Percentiles rank a stretch among this genome's conserved stretches.
Evolutionary conservation across 371 early-diverging fungal species (phyloP).

Genomic region (Conidiobolus coronatus): DNA sequence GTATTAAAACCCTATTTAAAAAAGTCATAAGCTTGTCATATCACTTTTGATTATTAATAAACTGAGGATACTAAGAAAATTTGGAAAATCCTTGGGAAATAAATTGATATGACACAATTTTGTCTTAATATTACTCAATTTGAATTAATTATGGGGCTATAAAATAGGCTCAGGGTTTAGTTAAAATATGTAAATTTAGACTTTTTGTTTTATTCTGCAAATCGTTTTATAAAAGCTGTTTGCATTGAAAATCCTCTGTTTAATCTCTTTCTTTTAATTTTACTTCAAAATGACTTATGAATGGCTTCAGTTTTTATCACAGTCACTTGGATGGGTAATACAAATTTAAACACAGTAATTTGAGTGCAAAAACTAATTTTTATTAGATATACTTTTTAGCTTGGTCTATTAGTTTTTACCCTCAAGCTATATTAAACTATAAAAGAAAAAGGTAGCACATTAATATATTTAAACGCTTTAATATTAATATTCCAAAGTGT

Average conservation of each 20-base stretch:
- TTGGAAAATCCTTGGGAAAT: too few relatives aligned
- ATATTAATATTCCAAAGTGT: constrained; percentile 20
- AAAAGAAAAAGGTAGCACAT: constrained; percentile 27
- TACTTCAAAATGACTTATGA: not conserved
- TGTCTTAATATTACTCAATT: too few relatives aligned
- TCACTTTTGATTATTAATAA: too few relatives aligned
- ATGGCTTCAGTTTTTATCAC: not conserved
- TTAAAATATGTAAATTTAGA: too few relatives aligned
- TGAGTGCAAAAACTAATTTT: constrained; percentile 5
- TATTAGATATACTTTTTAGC: constrained; percentile 46
- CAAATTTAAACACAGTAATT: not conserved
- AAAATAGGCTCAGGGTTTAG: too few relatives aligned
- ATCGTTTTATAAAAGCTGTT: too few relatives aligned
- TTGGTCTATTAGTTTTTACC: constrained; percentile 56
- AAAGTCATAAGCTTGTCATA: too few relatives aligned
- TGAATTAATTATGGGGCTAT: too few relatives aligned
- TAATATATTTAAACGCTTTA: not conserved
- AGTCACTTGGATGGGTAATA: constrained; percentile 3
- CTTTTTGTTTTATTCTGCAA: too few relatives aligned
- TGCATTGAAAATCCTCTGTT: not conserved
- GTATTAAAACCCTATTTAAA: too few relatives aligned
- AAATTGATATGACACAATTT: too few relatives aligned
- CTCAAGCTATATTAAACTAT: constrained; percentile 43
- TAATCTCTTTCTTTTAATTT: not conserved
- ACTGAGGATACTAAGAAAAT: too few relatives aligned